These are phyloP conservation scores for Arctium lappa DNA, from an alignment of 129 eudicot species.

Conservation along the genomic window DNA sequence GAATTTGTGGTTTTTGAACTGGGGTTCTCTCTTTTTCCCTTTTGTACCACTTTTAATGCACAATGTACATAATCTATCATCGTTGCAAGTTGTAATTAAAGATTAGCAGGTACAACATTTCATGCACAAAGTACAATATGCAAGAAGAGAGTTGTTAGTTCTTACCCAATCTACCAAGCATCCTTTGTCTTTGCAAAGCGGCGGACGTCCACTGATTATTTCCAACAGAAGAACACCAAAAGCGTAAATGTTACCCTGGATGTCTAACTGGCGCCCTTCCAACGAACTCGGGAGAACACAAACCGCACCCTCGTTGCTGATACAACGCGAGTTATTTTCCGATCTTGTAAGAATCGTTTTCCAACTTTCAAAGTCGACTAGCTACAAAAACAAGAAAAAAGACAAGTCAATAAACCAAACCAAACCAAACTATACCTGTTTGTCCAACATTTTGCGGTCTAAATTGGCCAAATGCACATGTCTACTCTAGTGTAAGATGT, in stretches of 20 bases:
- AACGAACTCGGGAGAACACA: conserved; percentile 76
- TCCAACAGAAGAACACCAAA: conserved; percentile 88
- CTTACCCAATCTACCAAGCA: conserved; percentile 94
- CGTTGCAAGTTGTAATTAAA: neutral
- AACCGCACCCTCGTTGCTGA: conserved; percentile 70
- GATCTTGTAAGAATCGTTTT: conserved; percentile 82
- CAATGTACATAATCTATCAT: neutral
- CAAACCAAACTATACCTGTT: neutral
- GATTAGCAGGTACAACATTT: conserved; percentile 1
- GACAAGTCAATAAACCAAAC: neutral
- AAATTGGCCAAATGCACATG: too few species aligned
- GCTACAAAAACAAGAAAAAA: conserved; percentile 42
- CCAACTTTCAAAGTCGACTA: conserved; percentile 98
- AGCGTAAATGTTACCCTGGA: conserved; percentile 77
- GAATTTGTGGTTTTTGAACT: neutral
- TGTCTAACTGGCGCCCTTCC: conserved; percentile 63
- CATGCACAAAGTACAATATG: conserved; percentile 4
- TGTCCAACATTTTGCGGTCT: too few species aligned
- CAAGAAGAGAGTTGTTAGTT: conserved; percentile 12
- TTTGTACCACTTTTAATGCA: conserved; percentile 3
- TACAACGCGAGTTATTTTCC: conserved; percentile 68
- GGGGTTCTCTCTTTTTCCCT: neutral
- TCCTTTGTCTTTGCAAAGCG: conserved; percentile 75
- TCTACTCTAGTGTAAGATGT: too few species aligned
- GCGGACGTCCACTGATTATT: conserved; percentile 84